Percentiles rank a stretch among this genome's conserved stretches.
Evolutionary conservation across 1,284 basidiomycete species (phyloP).

Genomic region (Ustilago tritici): DNA sequence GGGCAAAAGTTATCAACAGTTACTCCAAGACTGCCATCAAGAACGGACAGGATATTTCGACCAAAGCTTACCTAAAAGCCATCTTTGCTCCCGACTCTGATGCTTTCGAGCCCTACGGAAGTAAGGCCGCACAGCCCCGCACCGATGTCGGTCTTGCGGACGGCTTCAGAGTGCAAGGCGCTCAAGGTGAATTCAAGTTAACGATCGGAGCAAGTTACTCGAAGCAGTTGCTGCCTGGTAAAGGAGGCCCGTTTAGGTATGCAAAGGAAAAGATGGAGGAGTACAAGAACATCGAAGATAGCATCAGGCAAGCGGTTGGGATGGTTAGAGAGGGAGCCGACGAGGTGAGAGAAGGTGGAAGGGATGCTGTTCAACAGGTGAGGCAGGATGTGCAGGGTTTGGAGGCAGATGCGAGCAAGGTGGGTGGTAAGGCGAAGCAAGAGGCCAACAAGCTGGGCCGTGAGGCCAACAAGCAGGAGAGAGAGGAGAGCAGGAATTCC

Average conservation of each 20-base stretch:
- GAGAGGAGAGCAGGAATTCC: slow-evolving; percentile 67
- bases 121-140: slow-evolving; percentile 69
- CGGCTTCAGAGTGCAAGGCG: slow-evolving; percentile 63
- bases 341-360: slow-evolving; percentile 36
- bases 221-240: slow-evolving; percentile 70
- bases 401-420: slow-evolving; percentile 55
- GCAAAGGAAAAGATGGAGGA: slow-evolving; percentile 69
- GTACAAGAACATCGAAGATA: slow-evolving; percentile 63
- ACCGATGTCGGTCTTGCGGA: slow-evolving; percentile 45
- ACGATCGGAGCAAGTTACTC: slow-evolving; percentile 72
- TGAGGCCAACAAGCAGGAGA: slow-evolving; percentile 67
- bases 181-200: slow-evolving; percentile 71
- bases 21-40: slow-evolving; percentile 43
- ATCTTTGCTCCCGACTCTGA: slow-evolving; percentile 69
- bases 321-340: slow-evolving; percentile 27
- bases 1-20: slow-evolving; percentile 71
- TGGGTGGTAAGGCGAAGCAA: slow-evolving; percentile 52
- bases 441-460: slow-evolving; percentile 53
- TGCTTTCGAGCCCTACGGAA: slow-evolving; percentile 63
- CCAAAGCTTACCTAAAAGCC: slow-evolving; percentile 71
- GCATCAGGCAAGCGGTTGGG: slow-evolving; percentile 29
- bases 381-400: slow-evolving; percentile 38
- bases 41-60: slow-evolving; percentile 67
- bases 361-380: slow-evolving; percentile 46
- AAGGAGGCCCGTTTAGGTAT: slow-evolving; percentile 58